phyloP scores from a whole-genome alignment of 2,329 filamentous ascomycete genomes.

The Fusarium foetens region DNA sequence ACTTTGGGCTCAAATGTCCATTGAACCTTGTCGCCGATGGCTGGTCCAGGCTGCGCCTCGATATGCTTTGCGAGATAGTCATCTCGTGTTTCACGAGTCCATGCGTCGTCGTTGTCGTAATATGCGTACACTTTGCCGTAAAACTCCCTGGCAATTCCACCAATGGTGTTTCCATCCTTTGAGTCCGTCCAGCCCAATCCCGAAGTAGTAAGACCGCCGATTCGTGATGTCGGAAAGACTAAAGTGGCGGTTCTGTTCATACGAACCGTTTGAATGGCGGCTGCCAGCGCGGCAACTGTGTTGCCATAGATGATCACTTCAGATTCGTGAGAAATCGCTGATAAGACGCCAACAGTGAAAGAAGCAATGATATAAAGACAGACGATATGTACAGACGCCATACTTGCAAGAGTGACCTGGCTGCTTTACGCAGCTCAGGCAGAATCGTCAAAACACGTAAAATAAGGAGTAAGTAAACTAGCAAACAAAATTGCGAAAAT shows the following conservation, averaged over 20 bases:
- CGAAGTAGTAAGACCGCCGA: constrained; percentile 34
- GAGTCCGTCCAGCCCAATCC: constrained; percentile 31
- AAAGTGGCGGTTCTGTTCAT: constrained; percentile 32
- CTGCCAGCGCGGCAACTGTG: constrained; percentile 32
- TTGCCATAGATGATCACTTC: constrained; percentile 37
- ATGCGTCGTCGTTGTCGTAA: constrained; percentile 10
- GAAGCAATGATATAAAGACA: neutral
- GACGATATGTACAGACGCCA: neutral
- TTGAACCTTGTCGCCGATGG: constrained; percentile 29
- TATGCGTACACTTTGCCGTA: constrained; percentile 26
- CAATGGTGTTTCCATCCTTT: constrained; percentile 28
- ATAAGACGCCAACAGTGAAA: neutral
- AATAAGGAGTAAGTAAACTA: neutral
- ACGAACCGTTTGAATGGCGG: constrained; percentile 30
- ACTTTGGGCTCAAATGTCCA: constrained; percentile 38
- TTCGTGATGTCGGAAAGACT: constrained; percentile 16
- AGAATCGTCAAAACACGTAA: neutral
- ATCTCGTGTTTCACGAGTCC: constrained; percentile 9
- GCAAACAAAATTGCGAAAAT: neutral
- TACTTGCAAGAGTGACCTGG: neutral
- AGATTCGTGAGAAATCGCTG: constrained; percentile 7
- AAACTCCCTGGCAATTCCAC: constrained; percentile 29
- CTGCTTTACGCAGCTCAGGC: neutral
- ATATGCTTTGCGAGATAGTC: constrained; percentile 26
- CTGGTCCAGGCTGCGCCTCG: constrained; percentile 26